phyloP scores from a whole-genome alignment of 192 early-diverging fungal genomes.

The Rhizoclosmatium sp. region DNA sequence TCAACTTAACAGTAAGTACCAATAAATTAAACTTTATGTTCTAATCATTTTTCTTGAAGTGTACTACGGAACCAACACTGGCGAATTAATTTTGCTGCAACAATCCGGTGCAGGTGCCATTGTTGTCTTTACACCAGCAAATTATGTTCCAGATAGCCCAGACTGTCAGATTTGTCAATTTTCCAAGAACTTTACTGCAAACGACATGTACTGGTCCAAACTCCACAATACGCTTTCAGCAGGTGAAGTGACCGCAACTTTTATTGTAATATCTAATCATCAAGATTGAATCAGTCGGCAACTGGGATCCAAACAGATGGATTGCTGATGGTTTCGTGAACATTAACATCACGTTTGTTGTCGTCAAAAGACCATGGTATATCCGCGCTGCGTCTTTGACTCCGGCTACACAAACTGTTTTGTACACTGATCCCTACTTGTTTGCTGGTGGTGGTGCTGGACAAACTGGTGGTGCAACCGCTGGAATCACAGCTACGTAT shows the following conservation, averaged over 20 bases:
- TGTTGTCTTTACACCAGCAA: background rate
- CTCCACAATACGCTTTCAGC: background rate
- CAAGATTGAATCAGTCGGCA: background rate
- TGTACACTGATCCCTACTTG: background rate
- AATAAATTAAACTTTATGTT: too few relatives aligned
- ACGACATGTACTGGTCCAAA: background rate
- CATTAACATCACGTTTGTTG: background rate
- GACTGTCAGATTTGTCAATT: background rate
- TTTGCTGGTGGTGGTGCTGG: background rate
- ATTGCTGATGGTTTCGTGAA: background rate
- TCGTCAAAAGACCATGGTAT: background rate
- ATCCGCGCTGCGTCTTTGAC: background rate
- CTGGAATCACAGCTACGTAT: slow-evolving; percentile 12
- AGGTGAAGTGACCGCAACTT: too few relatives aligned
- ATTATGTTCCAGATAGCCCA: background rate
- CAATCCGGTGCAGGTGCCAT: background rate
- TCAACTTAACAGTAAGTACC: background rate
- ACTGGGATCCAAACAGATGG: slow-evolving; percentile 4
- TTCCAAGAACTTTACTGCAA: background rate
- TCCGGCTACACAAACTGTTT: background rate
- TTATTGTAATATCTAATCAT: too few relatives aligned
- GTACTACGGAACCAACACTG: background rate
- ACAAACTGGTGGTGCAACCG: background rate
- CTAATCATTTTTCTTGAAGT: background rate
- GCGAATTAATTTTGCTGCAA: background rate